Percentiles rank a stretch among this genome's conserved stretches.
phyloP scores from a whole-genome alignment of 2,329 filamentous ascomycete species.

The Cercospora sesami region DNA sequence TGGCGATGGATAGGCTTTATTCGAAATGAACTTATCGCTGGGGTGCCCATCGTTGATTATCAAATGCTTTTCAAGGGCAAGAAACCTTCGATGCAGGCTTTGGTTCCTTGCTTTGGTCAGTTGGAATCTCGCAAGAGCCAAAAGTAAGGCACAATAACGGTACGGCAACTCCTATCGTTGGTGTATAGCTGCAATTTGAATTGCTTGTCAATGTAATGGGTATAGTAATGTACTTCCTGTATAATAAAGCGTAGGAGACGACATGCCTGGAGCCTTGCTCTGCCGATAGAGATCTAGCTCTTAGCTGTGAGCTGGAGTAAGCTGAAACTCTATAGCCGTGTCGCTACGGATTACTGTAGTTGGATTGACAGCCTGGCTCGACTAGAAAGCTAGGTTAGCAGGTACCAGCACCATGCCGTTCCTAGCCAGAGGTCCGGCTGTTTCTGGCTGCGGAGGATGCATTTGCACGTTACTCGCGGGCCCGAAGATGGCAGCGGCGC shows the following conservation, averaged over 20 bases:
- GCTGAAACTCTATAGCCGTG: not conserved
- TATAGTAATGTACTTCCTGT: not conserved
- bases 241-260: not conserved
- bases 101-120: not conserved
- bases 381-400: not conserved
- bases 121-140: not conserved
- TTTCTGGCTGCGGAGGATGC: not conserved
- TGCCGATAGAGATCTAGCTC: not conserved
- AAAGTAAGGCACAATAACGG: not conserved
- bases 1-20: not conserved
- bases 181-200: not conserved
- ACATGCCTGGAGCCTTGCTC: not conserved
- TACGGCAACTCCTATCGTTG: not conserved
- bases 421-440: not conserved
- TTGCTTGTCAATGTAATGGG: not conserved
- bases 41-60: not conserved
- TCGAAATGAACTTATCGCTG: not conserved
- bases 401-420: not conserved
- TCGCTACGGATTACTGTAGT: not conserved
- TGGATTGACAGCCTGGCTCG: not conserved
- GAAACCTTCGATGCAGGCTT: not conserved
- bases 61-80: not conserved
- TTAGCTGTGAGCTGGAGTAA: not conserved
- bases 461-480: no score
- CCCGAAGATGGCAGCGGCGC: no score